Evolutionary conservation across 2,329 filamentous ascomycete species (phyloP).

Genomic region (Stachybotrys chartarum): DNA sequence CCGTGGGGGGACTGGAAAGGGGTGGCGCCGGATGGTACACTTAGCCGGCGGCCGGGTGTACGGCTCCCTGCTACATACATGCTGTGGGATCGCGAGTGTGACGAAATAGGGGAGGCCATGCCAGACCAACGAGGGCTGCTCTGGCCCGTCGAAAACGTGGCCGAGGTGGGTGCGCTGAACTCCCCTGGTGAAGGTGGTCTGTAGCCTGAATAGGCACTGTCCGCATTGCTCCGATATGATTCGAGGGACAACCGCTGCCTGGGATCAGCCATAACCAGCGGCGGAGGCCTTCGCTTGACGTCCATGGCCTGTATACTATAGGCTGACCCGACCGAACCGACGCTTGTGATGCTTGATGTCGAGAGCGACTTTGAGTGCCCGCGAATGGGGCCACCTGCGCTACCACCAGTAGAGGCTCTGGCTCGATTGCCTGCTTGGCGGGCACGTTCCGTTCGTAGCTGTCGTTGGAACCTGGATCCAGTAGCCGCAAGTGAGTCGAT

Average conservation of each 20-base stretch:
- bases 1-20: constrained; percentile 64
- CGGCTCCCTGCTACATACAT: constrained; percentile 60
- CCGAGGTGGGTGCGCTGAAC: constrained; percentile 76
- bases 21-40: constrained; percentile 69
- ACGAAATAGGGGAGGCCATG: constrained; percentile 65
- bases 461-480: constrained; percentile 84
- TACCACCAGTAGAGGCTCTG: constrained; percentile 70
- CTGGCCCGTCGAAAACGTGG: constrained; percentile 70
- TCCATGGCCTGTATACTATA: constrained; percentile 59
- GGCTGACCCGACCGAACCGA: constrained; percentile 58
- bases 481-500: constrained; percentile 88
- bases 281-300: constrained; percentile 65
- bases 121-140: constrained; percentile 70
- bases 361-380: constrained; percentile 84
- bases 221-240: constrained; percentile 57
- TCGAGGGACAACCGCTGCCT: constrained; percentile 62
- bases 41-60: constrained; percentile 67
- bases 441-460: constrained; percentile 81
- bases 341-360: constrained; percentile 77
- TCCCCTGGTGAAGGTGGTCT: constrained; percentile 63
- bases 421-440: constrained; percentile 66
- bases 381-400: constrained; percentile 60
- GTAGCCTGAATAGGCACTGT: constrained; percentile 52
- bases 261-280: constrained; percentile 75
- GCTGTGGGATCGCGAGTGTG: constrained; percentile 62